Evolutionary conservation across 352 stramenopile species (phyloP).

Genomic region (Pelagophyceae sp.): DNA sequence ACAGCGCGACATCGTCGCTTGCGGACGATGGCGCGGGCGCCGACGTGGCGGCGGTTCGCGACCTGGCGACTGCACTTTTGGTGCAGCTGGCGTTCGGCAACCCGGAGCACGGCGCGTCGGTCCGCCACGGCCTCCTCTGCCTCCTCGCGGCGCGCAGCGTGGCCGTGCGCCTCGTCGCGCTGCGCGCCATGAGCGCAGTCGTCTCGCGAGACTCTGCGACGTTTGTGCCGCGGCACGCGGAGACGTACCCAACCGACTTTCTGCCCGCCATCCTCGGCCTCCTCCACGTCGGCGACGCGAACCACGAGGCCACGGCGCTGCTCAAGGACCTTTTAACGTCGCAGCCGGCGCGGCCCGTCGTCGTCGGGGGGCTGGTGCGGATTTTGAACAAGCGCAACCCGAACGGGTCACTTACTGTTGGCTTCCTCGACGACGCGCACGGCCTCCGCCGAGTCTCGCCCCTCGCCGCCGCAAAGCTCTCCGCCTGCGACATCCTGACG

Average conservation of each 20-base stretch:
- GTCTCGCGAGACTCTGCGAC: neutral
- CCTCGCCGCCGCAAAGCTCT: neutral
- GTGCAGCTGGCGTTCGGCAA: neutral
- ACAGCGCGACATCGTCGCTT: too few species aligned
- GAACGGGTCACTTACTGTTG: neutral
- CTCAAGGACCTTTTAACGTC: neutral
- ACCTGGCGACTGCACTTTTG: neutral
- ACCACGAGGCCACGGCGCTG: neutral
- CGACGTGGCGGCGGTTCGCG: neutral
- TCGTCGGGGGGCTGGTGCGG: neutral
- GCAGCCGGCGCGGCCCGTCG: neutral
- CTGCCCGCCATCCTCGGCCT: neutral
- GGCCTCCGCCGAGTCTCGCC: too few species aligned
- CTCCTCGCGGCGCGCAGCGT: neutral
- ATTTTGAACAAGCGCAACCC: neutral
- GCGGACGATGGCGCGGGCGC: too few species aligned
- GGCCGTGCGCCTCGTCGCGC: neutral
- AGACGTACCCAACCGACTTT: neutral
- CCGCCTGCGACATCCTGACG: neutral
- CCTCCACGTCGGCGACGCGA: neutral
- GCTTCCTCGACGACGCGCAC: neutral
- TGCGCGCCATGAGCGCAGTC: neutral
- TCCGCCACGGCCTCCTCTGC: neutral
- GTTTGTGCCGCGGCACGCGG: neutral
- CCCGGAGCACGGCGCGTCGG: too few species aligned